Evolutionary conservation across 192 early-diverging fungal species (phyloP).

Genomic region (Linnemannia schmuckeri): DNA sequence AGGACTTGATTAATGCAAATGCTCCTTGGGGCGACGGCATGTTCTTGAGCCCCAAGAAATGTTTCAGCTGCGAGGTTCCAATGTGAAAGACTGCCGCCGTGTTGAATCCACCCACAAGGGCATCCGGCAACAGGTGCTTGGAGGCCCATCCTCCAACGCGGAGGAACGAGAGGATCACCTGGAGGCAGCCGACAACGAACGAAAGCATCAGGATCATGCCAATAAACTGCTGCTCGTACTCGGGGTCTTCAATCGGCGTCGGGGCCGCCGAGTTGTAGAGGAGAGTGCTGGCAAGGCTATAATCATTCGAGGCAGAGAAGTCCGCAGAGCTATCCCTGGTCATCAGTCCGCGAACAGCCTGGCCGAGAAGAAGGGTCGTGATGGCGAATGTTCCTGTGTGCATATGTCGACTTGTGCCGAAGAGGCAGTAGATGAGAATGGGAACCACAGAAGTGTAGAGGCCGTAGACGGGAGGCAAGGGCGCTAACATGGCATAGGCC

Average conservation of each 20-base stretch:
- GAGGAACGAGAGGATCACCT: conserved; percentile 46
- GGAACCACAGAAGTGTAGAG: conserved; percentile 57
- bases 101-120: conserved; percentile 54
- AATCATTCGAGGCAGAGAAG: not conserved
- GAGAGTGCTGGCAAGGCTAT: conserved; percentile 30
- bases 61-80: conserved; percentile 52
- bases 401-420: conserved; percentile 58
- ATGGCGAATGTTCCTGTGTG: conserved; percentile 57
- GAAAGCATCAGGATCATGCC: conserved; percentile 54
- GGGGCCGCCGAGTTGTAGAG: conserved; percentile 13
- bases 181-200: conserved; percentile 47
- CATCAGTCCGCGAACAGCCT: conserved; percentile 53
- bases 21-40: conserved; percentile 37
- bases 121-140: conserved; percentile 46
- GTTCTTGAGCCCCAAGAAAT: conserved; percentile 48
- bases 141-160: conserved; percentile 54
- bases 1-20: conserved; percentile 46
- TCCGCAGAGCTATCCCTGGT: conserved; percentile 3
- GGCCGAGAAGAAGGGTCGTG: conserved; percentile 51
- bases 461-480: conserved; percentile 60
- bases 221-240: conserved; percentile 42
- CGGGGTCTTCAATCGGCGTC: conserved; percentile 15
- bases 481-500: conserved; percentile 62
- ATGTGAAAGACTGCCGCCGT: conserved; percentile 58
- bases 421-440: conserved; percentile 54